These are phyloP conservation scores for Trichoderma hamatum DNA, from an alignment of 2,329 filamentous ascomycete genomes.

Conservation along the genomic window DNA sequence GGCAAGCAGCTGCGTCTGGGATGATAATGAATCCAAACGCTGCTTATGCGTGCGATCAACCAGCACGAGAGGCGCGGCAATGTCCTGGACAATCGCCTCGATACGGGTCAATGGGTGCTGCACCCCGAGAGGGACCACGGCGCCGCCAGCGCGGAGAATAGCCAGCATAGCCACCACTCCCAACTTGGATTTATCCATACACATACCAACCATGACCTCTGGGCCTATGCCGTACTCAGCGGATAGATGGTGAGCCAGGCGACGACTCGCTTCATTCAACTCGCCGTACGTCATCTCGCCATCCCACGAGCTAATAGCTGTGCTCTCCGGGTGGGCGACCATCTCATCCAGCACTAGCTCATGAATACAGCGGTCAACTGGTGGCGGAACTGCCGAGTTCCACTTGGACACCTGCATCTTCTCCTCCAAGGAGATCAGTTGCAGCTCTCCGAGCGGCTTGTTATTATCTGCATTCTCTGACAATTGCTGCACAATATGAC, in stretches of 20 bases:
- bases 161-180: slow-evolving; percentile 31
- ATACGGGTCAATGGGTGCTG: not conserved
- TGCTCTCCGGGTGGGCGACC: not conserved
- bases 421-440: not conserved
- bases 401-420: slow-evolving; percentile 32
- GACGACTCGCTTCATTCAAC: slow-evolving; percentile 35
- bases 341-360: slow-evolving; percentile 42
- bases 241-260: slow-evolving; percentile 38
- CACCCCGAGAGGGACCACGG: not conserved
- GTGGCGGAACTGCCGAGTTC: slow-evolving; percentile 34
- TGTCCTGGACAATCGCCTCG: not conserved
- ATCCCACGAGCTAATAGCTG: not conserved
- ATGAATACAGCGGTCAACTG: slow-evolving; percentile 43
- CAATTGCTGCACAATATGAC: not conserved
- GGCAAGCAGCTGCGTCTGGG: too few relatives aligned
- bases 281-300: not conserved
- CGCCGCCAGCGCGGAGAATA: too few relatives aligned
- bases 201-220: slow-evolving; percentile 38
- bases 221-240: slow-evolving; percentile 30
- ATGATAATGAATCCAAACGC: too few relatives aligned
- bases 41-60: not conserved
- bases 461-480: not conserved
- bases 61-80: not conserved
- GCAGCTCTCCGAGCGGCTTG: not conserved
- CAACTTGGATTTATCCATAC: slow-evolving; percentile 34